Evolutionary conservation across 2,329 filamentous ascomycete genomes (phyloP).

Genomic region (Sporothrix brasiliensis): DNA sequence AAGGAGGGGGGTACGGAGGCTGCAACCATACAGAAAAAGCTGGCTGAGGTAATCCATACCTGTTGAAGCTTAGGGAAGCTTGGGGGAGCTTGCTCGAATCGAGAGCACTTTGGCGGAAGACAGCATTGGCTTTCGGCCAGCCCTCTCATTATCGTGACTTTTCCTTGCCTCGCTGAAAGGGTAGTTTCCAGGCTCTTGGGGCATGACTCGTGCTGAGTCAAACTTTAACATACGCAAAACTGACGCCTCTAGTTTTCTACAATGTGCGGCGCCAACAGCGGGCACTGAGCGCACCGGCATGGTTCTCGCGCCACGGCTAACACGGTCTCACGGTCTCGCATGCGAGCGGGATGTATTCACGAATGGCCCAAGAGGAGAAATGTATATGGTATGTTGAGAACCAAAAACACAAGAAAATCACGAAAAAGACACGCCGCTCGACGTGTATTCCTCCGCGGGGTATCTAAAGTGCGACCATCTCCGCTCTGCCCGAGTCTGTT

Average conservation of each 20-base stretch:
- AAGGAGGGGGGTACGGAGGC: background rate
- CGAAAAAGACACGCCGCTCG: constrained; percentile 5
- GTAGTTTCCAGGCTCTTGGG: background rate
- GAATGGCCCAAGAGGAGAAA: background rate
- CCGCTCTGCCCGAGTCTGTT: background rate
- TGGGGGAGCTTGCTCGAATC: background rate
- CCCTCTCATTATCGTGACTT: background rate
- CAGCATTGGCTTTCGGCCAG: too few species aligned
- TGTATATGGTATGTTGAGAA: constrained; percentile 9
- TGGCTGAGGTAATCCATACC: background rate
- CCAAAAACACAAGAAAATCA: background rate
- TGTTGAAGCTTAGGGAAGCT: background rate
- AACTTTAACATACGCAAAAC: too few species aligned
- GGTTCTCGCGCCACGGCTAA: too few species aligned
- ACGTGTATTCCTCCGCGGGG: constrained; percentile 13
- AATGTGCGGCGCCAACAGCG: background rate
- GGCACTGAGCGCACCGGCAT: background rate
- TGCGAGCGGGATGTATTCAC: background rate
- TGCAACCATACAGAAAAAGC: constrained; percentile 2
- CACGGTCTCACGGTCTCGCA: background rate
- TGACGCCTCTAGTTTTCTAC: background rate
- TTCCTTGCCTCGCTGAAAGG: background rate
- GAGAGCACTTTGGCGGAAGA: too few species aligned
- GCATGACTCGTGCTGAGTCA: too few species aligned
- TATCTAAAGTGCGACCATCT: constrained; percentile 17